Evolutionary conservation across 768 basidiomycete genomes (phyloP).

Genomic region (Tricholomella constricta): DNA sequence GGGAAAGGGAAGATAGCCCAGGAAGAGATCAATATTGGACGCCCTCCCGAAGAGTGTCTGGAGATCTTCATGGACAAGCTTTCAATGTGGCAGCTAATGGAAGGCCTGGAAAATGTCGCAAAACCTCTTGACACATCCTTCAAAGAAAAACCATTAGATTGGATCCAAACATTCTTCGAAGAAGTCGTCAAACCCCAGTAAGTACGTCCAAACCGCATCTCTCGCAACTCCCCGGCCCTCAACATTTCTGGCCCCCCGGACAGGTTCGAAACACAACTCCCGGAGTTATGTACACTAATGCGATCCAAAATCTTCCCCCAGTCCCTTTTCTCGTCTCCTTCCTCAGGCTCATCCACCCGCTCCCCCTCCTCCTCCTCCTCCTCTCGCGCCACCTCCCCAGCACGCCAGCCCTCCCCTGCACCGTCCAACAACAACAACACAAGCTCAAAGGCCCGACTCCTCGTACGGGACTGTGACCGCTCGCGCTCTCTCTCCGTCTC

Average conservation of each 20-base stretch:
- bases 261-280: conserved; percentile 59
- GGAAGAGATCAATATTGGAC: conserved; percentile 22
- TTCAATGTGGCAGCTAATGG: conserved; percentile 74
- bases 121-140: conserved; percentile 16
- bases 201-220: conserved; percentile 21
- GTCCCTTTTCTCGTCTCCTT: conserved; percentile 63
- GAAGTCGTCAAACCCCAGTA: conserved; percentile 67
- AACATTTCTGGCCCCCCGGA: background rate
- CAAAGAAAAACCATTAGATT: conserved; percentile 50
- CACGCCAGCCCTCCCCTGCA: conserved; percentile 21
- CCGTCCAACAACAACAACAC: conserved; percentile 25
- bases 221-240: background rate
- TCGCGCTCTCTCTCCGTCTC: conserved; percentile 71
- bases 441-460: conserved; percentile 18
- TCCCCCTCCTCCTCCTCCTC: conserved; percentile 27
- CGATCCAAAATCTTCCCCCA: conserved; percentile 67
- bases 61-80: conserved; percentile 81
- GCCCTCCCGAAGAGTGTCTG: conserved; percentile 51
- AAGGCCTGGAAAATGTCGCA: conserved; percentile 28
- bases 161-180: conserved; percentile 75
- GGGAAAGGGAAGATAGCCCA: conserved; percentile 33
- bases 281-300: conserved; percentile 57
- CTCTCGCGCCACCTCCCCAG: conserved; percentile 35
- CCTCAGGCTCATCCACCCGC: conserved; percentile 44
- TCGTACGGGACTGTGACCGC: conserved; percentile 41